Conservation (phyloP, 345 rosid genomes). For the Trapa bicornis region DNA sequence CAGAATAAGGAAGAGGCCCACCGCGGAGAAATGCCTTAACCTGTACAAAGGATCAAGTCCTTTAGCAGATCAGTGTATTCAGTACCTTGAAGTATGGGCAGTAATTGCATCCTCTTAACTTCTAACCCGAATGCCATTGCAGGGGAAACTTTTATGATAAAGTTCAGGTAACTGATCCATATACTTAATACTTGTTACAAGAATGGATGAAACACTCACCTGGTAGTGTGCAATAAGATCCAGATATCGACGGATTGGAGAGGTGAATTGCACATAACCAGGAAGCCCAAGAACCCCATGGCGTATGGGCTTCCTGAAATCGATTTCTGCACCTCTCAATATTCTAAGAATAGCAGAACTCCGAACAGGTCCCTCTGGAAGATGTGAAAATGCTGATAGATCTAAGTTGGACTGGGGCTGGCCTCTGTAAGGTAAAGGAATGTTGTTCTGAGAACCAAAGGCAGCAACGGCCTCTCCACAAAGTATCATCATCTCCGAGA, state of each 20-base stretch:
- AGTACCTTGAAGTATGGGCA: neutral
- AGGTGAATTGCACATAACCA: slow-evolving; percentile 31
- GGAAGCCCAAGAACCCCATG: slow-evolving; percentile 8
- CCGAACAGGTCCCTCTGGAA: slow-evolving; percentile 93
- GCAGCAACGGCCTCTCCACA: slow-evolving; percentile 91
- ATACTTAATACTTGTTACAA: neutral
- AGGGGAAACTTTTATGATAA: neutral
- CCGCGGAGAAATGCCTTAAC: slow-evolving; percentile 79
- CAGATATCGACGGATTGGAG: slow-evolving; percentile 93
- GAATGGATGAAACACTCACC: slow-evolving; percentile 21
- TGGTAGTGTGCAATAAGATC: slow-evolving; percentile 97
- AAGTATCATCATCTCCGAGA: slow-evolving; percentile 94
- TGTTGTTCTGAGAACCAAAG: slow-evolving; percentile 57
- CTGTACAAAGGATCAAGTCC: slow-evolving; percentile 19
- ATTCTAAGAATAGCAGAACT: slow-evolving; percentile 57
- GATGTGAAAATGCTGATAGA: slow-evolving; percentile 63
- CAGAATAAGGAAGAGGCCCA: slow-evolving; percentile 66
- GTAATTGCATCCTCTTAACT: neutral
- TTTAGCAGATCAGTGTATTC: neutral
- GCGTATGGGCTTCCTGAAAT: slow-evolving; percentile 73
- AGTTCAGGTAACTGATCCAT: neutral
- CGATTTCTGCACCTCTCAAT: slow-evolving; percentile 88
- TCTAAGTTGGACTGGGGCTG: slow-evolving; percentile 91
- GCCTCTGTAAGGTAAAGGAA: slow-evolving; percentile 90
- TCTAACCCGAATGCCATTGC: too few relatives aligned